phyloP scores from a whole-genome alignment of 805 yeast species.

The Wickerhamiella dianesei region DNA sequence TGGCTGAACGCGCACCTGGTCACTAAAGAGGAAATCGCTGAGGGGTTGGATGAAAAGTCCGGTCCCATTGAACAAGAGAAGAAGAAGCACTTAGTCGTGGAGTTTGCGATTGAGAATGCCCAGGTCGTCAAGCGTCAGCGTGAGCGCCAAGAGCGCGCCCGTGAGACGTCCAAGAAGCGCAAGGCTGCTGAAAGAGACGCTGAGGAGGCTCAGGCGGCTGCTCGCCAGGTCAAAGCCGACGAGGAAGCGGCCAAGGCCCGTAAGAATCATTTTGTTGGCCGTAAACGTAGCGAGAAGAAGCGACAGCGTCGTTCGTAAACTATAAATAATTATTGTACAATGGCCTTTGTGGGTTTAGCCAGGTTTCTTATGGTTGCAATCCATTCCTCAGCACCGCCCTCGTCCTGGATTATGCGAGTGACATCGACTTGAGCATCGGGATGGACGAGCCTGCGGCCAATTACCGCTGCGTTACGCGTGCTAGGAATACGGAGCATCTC shows the following conservation, averaged over 20 bases:
- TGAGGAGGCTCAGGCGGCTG: slow-evolving; percentile 13
- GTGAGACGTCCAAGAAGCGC: slow-evolving; percentile 16
- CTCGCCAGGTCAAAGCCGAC: slow-evolving; percentile 16
- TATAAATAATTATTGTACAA: not conserved
- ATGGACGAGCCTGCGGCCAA: slow-evolving; percentile 37
- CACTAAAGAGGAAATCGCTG: slow-evolving; percentile 45
- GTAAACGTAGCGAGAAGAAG: slow-evolving; percentile 24
- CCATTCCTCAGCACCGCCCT: slow-evolving; percentile 91
- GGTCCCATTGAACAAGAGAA: slow-evolving; percentile 19
- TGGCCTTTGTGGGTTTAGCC: not conserved
- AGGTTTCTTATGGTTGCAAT: slow-evolving; percentile 32
- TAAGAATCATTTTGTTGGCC: slow-evolving; percentile 22
- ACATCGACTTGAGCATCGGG: slow-evolving; percentile 17
- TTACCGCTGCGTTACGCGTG: slow-evolving; percentile 81
- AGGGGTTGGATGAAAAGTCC: slow-evolving; percentile 18
- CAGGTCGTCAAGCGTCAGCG: slow-evolving; percentile 82
- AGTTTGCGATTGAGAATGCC: slow-evolving; percentile 92
- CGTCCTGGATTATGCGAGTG: slow-evolving; percentile 50
- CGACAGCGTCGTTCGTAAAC: slow-evolving; percentile 4
- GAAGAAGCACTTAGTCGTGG: slow-evolving; percentile 71
- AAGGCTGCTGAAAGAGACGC: slow-evolving; percentile 19
- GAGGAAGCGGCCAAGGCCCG: slow-evolving; percentile 12
- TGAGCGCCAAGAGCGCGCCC: slow-evolving; percentile 30
- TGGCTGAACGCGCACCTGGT: slow-evolving; percentile 94
- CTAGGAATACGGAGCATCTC: slow-evolving; percentile 90